Base-by-base conservation (phyloP, 2,329 filamentous ascomycete species). In the Xylariaceae sp. region DNA sequence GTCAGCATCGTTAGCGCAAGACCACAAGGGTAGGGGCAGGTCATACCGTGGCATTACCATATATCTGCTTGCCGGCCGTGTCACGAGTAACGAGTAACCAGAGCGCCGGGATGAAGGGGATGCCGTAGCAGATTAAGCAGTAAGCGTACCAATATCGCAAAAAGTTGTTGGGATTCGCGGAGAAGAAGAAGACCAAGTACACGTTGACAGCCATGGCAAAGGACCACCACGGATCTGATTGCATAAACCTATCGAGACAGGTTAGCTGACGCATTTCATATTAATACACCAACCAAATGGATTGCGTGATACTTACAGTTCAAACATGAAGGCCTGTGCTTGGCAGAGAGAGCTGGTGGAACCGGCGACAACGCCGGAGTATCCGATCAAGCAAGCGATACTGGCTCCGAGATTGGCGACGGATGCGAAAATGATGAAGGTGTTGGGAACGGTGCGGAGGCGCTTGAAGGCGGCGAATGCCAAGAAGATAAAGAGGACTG, bases 181-280 rank as follows among this genome's bases (percentile, higher is more conserved):
- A 77, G 65, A 80, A 80, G 73, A 84, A 85, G 70, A 85, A 85
- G 60, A 85, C 82, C 55, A 92, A 80, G 67, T 88, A 89, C 62
- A 93, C 89, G 68, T 93, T 94, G 69, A 88, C 79, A 2, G 89
- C 88, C 89, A 94, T 93, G 64, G 88, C 88, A 56, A 92, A 82
- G 0, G 88, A 89, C 88, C 87, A 92, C 75, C 88, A 81, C 0
- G 87, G 85, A 73, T 90, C 88, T 4, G 87, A 88, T 65, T 88
- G 86, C 83, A 89, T 88, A 72, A 90, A 91, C 84, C 86, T 90
- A 63, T 6, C 23, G 23, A 10, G 13, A 30, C 13, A 49, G 3
- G 53, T 68, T 56, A 66, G 63, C 52, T 47, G 2, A 39, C 7
- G 9, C 2, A 37, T 4, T 50, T 7, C 47, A 13, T 48, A 45